Conservation (phyloP, 257 asterid species). For the Nicotiana sylvestris region DNA sequence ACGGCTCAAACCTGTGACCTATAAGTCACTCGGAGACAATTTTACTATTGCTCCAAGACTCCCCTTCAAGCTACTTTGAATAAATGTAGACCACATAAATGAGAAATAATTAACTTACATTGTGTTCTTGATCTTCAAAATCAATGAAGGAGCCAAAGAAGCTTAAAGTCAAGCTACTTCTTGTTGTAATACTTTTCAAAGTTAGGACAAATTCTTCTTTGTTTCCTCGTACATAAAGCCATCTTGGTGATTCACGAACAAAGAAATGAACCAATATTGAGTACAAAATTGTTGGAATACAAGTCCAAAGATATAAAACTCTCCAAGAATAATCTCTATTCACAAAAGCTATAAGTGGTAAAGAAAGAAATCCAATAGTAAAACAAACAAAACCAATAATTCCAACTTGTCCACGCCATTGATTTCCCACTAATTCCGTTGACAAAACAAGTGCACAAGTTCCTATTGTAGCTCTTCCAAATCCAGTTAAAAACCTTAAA, state of each 20-base stretch:
- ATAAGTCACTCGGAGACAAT: too few relatives aligned
- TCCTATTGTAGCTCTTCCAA: constrained; percentile 51
- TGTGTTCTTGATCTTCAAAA: background rate
- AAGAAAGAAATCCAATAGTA: constrained; percentile 55
- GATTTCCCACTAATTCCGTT: constrained; percentile 61
- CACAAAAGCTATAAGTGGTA: constrained; percentile 43
- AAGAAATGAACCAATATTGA: constrained; percentile 23
- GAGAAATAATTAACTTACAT: background rate
- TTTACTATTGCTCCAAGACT: too few relatives aligned
- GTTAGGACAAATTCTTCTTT: constrained; percentile 46
- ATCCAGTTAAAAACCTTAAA: constrained; percentile 47
- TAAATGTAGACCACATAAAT: background rate
- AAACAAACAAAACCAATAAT: constrained; percentile 47
- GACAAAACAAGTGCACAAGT: constrained; percentile 56
- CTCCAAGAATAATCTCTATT: constrained; percentile 56
- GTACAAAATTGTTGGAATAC: constrained; percentile 40
- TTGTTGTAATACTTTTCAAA: constrained; percentile 35
- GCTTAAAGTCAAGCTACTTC: constrained; percentile 37
- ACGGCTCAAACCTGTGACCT: too few relatives aligned
- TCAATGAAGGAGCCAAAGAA: constrained; percentile 35
- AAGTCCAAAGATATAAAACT: constrained; percentile 52
- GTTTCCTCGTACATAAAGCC: constrained; percentile 60
- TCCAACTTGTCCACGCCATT: constrained; percentile 58
- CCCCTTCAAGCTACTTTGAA: too few relatives aligned
- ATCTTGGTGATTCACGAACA: constrained; percentile 65